Percentiles rank a stretch among this genome's conserved stretches.
Evolutionary conservation across 768 basidiomycete species (phyloP).

Genomic region (Amanita muscaria): DNA sequence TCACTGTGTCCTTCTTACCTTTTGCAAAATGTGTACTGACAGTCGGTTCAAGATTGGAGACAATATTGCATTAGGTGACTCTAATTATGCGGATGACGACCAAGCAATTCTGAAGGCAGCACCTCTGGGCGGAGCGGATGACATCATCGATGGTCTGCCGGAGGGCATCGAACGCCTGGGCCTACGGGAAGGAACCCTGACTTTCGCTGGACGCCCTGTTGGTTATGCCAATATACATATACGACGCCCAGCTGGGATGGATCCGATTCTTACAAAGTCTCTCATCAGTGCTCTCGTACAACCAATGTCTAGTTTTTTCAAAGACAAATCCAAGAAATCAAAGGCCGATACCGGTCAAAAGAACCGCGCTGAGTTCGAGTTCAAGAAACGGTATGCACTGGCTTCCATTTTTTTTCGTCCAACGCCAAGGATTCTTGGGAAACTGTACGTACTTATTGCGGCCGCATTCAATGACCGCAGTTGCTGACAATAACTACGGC

Average conservation of each 20-base stretch:
- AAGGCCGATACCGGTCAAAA: too few relatives aligned
- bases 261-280: too few relatives aligned
- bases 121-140: constrained; percentile 57
- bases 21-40: not conserved
- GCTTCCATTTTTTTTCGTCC: too few relatives aligned
- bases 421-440: too few relatives aligned
- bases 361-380: too few relatives aligned
- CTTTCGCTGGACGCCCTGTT: constrained; percentile 51
- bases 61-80: constrained; percentile 71
- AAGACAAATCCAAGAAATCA: too few relatives aligned
- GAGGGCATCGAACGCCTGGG: constrained; percentile 61
- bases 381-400: too few relatives aligned
- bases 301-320: too few relatives aligned
- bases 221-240: constrained; percentile 40
- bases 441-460: too few relatives aligned
- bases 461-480: too few relatives aligned
- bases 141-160: constrained; percentile 53
- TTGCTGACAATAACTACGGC: too few relatives aligned
- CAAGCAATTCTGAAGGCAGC: constrained; percentile 60
- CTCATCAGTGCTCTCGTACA: too few relatives aligned
- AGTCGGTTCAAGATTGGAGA: constrained; percentile 48
- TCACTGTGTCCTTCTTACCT: constrained; percentile 52
- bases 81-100: constrained; percentile 40
- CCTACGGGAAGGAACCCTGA: constrained; percentile 58
- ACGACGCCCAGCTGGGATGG: constrained; percentile 37